A percentile compares a stretch with the other conserved stretches of the same genome.
phyloP scores from a whole-genome alignment of 2,329 filamentous ascomycete genomes.

The Alternaria dauci region DNA sequence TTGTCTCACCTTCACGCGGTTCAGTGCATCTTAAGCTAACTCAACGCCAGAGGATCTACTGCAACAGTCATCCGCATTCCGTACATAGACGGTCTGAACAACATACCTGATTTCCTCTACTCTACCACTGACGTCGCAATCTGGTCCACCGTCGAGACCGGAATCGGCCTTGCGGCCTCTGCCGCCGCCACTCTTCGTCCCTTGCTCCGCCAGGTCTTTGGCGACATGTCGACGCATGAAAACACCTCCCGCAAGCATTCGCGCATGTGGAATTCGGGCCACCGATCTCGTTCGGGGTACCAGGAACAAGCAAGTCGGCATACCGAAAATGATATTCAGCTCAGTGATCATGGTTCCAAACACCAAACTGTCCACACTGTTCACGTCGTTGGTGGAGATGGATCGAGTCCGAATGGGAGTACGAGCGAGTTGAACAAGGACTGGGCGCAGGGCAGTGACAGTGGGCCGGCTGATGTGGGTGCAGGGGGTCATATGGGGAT shows the following conservation, averaged over 20 bases:
- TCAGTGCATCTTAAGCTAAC: no score
- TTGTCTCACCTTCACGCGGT: rapidly evolving
- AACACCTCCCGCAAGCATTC: constrained; percentile 21
- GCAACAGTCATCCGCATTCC: no score
- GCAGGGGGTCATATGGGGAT: no score
- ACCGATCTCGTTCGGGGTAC: constrained; percentile 26
- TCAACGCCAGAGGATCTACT: no score
- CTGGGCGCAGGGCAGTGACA: constrained; percentile 14
- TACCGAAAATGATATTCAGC: no score
- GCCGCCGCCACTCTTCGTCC: constrained; percentile 25
- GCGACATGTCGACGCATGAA: constrained; percentile 22
- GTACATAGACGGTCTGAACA: no score
- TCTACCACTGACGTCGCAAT: no score
- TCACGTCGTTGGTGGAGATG: constrained; percentile 8
- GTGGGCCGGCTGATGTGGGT: no score
- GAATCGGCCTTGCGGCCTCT: constrained; percentile 25
- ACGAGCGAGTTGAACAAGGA: constrained; percentile 18
- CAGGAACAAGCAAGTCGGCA: constrained; percentile 3
- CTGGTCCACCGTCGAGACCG: constrained; percentile 15
- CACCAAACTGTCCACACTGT: not conserved
- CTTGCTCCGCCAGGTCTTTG: constrained; percentile 23
- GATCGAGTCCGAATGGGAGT: constrained; percentile 20
- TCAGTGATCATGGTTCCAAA: no score
- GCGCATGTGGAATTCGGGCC: constrained; percentile 13
- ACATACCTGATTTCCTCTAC: no score